phyloP scores from a whole-genome alignment of 2,329 filamentous ascomycete genomes.

The Nannizziopsis barbatae region DNA sequence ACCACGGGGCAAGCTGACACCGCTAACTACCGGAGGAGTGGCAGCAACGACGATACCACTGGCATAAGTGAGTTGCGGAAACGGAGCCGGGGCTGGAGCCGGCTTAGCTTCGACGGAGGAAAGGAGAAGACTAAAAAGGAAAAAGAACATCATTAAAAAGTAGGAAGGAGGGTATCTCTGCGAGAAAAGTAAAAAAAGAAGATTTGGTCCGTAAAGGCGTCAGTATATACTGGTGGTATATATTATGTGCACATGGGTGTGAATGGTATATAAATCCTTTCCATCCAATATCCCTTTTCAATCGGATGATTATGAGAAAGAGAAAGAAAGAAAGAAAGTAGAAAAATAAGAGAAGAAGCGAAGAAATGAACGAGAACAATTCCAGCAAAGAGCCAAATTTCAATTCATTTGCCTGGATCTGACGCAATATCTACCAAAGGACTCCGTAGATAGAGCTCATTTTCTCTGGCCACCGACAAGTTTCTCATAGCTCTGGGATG shows the following conservation, averaged over 20 bases:
- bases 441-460: not conserved
- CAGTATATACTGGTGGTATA: not conserved
- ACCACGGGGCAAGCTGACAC: not conserved
- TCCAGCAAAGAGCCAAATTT: not conserved
- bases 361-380: not conserved
- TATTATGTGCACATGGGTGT: no score
- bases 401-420: no score
- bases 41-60: constrained; percentile 10
- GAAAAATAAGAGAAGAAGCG: no score
- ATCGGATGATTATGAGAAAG: no score
- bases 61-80: constrained; percentile 12
- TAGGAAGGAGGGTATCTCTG: no score
- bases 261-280: no score
- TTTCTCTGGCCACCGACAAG: no score
- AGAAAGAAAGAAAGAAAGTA: no score
- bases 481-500: not conserved
- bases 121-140: not conserved
- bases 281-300: no score
- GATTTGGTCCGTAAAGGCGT: not conserved
- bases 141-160: no score
- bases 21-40: constrained; percentile 11
- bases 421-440: no score
- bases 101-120: constrained; percentile 4
- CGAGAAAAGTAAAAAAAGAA: no score
- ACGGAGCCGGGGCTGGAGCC: not conserved